Evolutionary conservation across 768 basidiomycete genomes (phyloP), one percentile per base, ranked within the genome.

Genomic region (Boletus rubroflammeus): DNA sequence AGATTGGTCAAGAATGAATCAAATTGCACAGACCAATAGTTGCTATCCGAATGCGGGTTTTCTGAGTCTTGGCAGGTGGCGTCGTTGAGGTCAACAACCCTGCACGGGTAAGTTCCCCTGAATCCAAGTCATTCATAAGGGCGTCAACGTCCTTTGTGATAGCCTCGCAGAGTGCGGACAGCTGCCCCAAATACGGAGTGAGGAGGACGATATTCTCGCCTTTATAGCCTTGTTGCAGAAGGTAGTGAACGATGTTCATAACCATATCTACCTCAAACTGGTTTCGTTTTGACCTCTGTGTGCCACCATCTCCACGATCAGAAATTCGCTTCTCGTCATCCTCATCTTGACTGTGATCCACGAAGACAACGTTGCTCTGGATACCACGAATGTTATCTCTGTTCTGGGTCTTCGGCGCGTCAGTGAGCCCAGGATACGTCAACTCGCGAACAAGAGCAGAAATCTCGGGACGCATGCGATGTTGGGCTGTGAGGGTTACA

Each of bases 391-490:
- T 67, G 54, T 81, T 60, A 0, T 77, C 78, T 1, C 85, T 78
- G 42, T 72, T 73, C 26, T 67, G 47, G 0, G 87, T 88, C 17
- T 55, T 65, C 0, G 75, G 65, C 0, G 81, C 83, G 54, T 88
- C 86, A 1, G 71, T 60, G 11, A 88, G 79, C 15, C 81, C 81
- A 0, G 83, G 83, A 58, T 89, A 88, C 0, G 85, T 88, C 15
- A 88, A 73, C 8, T 72, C 62, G 14, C 86, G 78, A 32, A 88
- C 76, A 23, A 87, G 71, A 0, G 75, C 60, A 6, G 87, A 85
- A 13, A 88, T 88, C 57, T 88, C 85, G 1, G 86, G 87, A 8
- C 86, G 76, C 87, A 88, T 88, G 13, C 87, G 81, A 62, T 88
- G 86, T 55, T 88, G 87, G 41, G 76, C 62, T 0, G 59, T 64